Evolutionary conservation across 2,329 filamentous ascomycete species (phyloP).

Genomic region (Xylariaceae sp.): DNA sequence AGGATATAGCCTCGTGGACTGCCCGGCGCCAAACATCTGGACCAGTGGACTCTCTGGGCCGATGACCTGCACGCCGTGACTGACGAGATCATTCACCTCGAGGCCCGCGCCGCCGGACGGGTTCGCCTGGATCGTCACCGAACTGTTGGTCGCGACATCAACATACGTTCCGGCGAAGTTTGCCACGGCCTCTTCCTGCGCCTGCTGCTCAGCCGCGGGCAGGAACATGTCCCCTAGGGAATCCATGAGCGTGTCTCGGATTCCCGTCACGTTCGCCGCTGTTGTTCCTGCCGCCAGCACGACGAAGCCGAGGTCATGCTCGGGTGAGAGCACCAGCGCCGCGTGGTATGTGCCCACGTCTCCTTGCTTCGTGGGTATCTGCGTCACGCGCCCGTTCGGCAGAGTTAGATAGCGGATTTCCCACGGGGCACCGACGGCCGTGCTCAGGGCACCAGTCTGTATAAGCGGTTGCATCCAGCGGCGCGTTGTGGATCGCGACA

Average conservation of each 20-base stretch:
- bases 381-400: slow-evolving; percentile 14
- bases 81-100: slow-evolving; percentile 8
- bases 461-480: slow-evolving; percentile 35
- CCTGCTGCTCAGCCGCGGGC: slow-evolving; percentile 22
- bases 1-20: slow-evolving; percentile 23
- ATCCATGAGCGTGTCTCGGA: slow-evolving; percentile 22
- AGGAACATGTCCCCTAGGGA: slow-evolving; percentile 21
- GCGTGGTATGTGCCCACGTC: slow-evolving; percentile 25
- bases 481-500: slow-evolving; percentile 31
- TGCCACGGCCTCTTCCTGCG: slow-evolving; percentile 8
- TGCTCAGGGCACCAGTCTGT: slow-evolving; percentile 27
- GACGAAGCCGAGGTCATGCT: slow-evolving; percentile 28
- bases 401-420: slow-evolving; percentile 31
- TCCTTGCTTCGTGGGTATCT: slow-evolving; percentile 32
- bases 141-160: slow-evolving; percentile 23
- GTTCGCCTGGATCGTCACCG: slow-evolving; percentile 7
- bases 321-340: slow-evolving; percentile 25
- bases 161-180: slow-evolving; percentile 22
- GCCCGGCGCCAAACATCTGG: slow-evolving; percentile 18
- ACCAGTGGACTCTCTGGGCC: slow-evolving; percentile 21
- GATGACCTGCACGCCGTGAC: slow-evolving; percentile 19
- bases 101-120: slow-evolving; percentile 11
- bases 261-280: neutral
- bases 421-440: slow-evolving; percentile 37
- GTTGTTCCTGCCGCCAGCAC: slow-evolving; percentile 22